Conservation (phyloP, 2,329 filamentous ascomycete genomes). For the Emergomyces pasteurianus region DNA sequence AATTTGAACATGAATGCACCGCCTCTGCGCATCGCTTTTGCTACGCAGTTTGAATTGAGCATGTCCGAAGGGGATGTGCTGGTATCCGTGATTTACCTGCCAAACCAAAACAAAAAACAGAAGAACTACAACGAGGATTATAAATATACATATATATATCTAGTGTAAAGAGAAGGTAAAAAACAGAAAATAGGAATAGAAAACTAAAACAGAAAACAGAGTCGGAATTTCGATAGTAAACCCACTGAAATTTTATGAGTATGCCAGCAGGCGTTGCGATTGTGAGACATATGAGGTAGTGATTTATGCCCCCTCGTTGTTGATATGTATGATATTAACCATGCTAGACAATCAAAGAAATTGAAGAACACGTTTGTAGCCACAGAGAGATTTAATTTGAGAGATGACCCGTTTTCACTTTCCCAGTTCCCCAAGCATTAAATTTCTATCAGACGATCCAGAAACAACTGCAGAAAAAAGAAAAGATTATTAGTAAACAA, state of each 20-base stretch:
- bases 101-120: too few species aligned
- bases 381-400: background rate
- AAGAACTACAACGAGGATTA: too few species aligned
- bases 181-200: background rate
- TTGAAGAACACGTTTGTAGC: background rate
- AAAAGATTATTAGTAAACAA: slow-evolving; percentile 12
- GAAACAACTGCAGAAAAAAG: slow-evolving; percentile 57
- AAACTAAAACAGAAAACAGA: background rate
- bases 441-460: slow-evolving; percentile 75
- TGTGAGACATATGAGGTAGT: background rate
- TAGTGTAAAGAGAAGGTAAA: background rate
- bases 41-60: background rate
- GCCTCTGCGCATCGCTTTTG: background rate
- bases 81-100: too few species aligned
- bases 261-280: background rate
- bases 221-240: background rate
- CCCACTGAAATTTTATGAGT: background rate
- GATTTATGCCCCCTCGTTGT: background rate
- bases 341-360: background rate
- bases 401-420: slow-evolving; percentile 35
- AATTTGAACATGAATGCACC: background rate
- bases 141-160: background rate
- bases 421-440: slow-evolving; percentile 71
- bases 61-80: background rate
- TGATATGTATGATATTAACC: background rate